Base-by-base conservation (phyloP, 805 yeast species). In the Kodamaea restingae region DNA sequence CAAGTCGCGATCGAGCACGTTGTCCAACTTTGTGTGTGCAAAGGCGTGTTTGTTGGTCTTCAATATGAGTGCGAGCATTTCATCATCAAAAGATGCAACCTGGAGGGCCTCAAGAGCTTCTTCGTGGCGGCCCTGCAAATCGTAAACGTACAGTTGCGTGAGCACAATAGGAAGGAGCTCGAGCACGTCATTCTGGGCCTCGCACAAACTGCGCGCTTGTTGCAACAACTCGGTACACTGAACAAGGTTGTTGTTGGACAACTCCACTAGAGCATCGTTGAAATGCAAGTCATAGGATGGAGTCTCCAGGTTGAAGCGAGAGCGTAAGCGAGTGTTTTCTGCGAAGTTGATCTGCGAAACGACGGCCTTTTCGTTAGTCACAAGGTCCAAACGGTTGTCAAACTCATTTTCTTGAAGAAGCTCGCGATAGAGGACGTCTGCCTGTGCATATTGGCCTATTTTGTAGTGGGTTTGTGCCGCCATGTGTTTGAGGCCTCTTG, bases 351-450 rank as follows among this genome's bases (percentile, higher is more conserved):
- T 54, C 52, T 77, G 84, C 8, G 85, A 76, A 17, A 76, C 59
- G n/a, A 78, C 70, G 2, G 90, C 88, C 43, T 81, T 70, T 56
- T 82, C 84, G 54, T 84, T 84, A 32, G 80, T 81, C 20, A 66
- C 51, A 40, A 81, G 54, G 55, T 82, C 90, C 26, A 67, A 50
- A 15, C 49, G 50, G 47, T 73, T 81, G 39, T 71, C 75, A 31
- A 60, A 63, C 18, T 60, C 53, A 35, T 61, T 50, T 20, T 65
- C 58, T 3, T 56, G 36, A 28, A 68, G 52, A 41, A 76, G 58
- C 4, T 61, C 61, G 26, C 57, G 57, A 52, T 82, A 84, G 3
- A 78, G 37, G 6, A 54, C 51, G 42, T 70, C 59, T 0, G 87
- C 75, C 21, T 66, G 59, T 1, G 43, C 35, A 35, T 58, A 51